Conservation (phyloP, 352 stramenopile species). For the Globisporangium sylvaticum region DNA sequence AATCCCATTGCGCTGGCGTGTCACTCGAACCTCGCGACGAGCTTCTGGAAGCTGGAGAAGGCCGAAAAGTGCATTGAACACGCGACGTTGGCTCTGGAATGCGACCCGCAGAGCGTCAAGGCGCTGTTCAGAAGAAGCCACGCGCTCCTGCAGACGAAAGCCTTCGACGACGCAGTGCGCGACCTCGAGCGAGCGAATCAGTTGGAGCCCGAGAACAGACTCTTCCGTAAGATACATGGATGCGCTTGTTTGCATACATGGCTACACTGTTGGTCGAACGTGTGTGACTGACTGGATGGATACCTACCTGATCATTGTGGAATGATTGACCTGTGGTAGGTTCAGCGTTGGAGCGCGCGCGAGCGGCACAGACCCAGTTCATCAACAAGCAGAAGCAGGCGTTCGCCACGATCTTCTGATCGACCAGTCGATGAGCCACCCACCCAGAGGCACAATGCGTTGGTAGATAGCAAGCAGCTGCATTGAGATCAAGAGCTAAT, state of each 20-base stretch:
- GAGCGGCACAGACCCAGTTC: slow-evolving; percentile 29
- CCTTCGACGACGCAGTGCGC: slow-evolving; percentile 48
- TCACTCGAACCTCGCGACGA: slow-evolving; percentile 61
- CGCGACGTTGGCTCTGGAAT: slow-evolving; percentile 37
- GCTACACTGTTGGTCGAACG: background rate
- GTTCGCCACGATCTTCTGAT: slow-evolving; percentile 34
- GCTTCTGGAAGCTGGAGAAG: slow-evolving; percentile 43
- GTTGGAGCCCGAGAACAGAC: slow-evolving; percentile 40
- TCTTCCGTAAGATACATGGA: slow-evolving; percentile 25
- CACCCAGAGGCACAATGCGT: background rate
- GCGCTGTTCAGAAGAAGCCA: slow-evolving; percentile 65
- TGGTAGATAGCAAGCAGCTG: too few relatives aligned
- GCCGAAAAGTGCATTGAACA: slow-evolving; percentile 47
- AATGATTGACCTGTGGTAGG: background rate
- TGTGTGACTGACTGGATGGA: background rate
- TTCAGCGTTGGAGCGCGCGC: slow-evolving; percentile 26
- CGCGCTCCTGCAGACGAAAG: slow-evolving; percentile 46
- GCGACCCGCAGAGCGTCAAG: slow-evolving; percentile 50
- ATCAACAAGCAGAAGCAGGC: slow-evolving; percentile 36
- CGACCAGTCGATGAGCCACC: background rate
- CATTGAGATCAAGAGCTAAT: slow-evolving; percentile 31
- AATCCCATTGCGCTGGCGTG: slow-evolving; percentile 38
- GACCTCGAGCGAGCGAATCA: slow-evolving; percentile 39
- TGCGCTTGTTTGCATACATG: background rate
- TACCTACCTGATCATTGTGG: background rate